Conservation (phyloP, 2,329 filamentous ascomycete species). For the Aspergillus spinulosporus region DNA sequence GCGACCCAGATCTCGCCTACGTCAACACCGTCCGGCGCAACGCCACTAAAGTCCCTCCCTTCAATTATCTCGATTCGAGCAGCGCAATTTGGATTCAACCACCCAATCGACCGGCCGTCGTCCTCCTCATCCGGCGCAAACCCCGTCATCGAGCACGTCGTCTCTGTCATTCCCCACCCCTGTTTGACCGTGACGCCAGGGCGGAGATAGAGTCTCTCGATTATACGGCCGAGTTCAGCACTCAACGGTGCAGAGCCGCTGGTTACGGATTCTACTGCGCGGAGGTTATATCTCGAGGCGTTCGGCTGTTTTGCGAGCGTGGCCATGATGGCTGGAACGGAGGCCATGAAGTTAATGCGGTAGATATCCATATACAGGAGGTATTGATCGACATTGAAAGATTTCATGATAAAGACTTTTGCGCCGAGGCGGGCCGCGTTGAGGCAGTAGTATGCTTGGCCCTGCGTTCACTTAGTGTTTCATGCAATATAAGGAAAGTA, state of each 20-base stretch:
- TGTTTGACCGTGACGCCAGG: slow-evolving; percentile 7
- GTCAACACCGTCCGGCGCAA: neutral
- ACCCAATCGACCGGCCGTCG: slow-evolving; percentile 11
- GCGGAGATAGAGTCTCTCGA: slow-evolving; percentile 9
- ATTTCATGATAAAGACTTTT: slow-evolving; percentile 17
- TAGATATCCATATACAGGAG: slow-evolving; percentile 6
- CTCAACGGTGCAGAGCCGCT: slow-evolving; percentile 12
- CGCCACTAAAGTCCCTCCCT: slow-evolving; percentile 5
- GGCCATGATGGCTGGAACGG: slow-evolving; percentile 38
- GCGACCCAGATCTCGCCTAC: slow-evolving; percentile 13
- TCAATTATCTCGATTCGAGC: slow-evolving; percentile 3
- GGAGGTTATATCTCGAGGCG: slow-evolving; percentile 1
- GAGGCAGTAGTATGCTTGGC: slow-evolving; percentile 10
- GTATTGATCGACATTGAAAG: slow-evolving; percentile 1
- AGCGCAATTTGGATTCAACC: slow-evolving; percentile 9
- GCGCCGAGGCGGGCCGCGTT: slow-evolving; percentile 5
- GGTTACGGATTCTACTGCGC: neutral
- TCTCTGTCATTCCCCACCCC: slow-evolving; percentile 13
- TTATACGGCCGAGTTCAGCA: slow-evolving; percentile 4
- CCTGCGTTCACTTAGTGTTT: neutral
- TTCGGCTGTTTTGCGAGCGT: slow-evolving; percentile 1
- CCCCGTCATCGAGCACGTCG: slow-evolving; percentile 8
- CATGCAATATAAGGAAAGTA: too few species aligned
- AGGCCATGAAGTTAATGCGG: slow-evolving; percentile 37
- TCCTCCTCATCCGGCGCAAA: slow-evolving; percentile 11